Conservation (phyloP, 306 rosid species). For the Dalbergia oliveri region DNA sequence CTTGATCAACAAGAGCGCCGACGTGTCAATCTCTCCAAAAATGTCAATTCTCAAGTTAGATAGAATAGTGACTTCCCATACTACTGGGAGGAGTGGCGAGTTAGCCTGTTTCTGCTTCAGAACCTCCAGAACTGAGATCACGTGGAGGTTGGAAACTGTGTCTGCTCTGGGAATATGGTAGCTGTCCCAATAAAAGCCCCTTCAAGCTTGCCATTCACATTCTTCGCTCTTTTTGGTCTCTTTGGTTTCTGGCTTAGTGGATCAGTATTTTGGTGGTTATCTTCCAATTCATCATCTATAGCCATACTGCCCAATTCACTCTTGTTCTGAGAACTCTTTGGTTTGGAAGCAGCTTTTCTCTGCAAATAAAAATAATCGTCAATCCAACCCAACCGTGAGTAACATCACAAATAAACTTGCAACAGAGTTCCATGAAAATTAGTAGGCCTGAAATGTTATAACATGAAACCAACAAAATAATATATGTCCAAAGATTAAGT, state of each 20-base stretch:
- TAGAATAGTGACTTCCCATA: background rate
- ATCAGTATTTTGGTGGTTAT: constrained; percentile 51
- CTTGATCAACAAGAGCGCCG: constrained; percentile 5
- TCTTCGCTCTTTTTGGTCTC: constrained; percentile 75
- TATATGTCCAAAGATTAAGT: constrained; percentile 11
- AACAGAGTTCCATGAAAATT: background rate
- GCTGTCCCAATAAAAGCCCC: constrained; percentile 53
- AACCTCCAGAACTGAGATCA: constrained; percentile 34
- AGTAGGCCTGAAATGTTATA: background rate
- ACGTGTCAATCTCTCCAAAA: constrained; percentile 2
- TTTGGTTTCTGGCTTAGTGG: constrained; percentile 54
- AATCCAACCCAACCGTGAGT: constrained; percentile 34
- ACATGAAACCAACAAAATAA: constrained; percentile 22
- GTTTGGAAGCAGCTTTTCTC: constrained; percentile 67
- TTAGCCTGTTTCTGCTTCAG: constrained; percentile 41
- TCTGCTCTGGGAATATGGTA: constrained; percentile 49
- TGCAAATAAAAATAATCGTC: constrained; percentile 48
- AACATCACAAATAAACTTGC: constrained; percentile 6
- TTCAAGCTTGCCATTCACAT: constrained; percentile 62
- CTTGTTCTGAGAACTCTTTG: constrained; percentile 54
- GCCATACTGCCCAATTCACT: constrained; percentile 45
- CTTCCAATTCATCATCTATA: constrained; percentile 58
- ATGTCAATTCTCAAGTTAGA: background rate
- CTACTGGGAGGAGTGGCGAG: constrained; percentile 1
- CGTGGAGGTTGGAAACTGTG: constrained; percentile 36